Evolutionary conservation across 176 grass and related monocot genomes (phyloP).

Genomic region (Avena insularis): DNA sequence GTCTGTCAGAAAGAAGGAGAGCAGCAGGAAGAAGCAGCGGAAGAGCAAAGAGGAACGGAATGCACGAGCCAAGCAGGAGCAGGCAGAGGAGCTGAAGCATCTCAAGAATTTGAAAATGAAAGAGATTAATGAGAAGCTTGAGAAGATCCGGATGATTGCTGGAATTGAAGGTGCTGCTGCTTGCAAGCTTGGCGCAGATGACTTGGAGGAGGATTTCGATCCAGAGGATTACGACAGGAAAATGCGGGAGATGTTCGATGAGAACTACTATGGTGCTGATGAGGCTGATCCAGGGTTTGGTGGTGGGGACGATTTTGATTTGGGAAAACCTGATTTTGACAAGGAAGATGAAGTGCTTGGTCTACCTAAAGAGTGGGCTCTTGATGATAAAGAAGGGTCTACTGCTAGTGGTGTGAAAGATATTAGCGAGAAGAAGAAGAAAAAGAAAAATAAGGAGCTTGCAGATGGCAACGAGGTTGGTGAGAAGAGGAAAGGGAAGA

Average conservation of each 20-base stretch:
- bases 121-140: conserved; percentile 90
- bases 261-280: conserved; percentile 69
- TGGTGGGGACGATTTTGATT: conserved; percentile 57
- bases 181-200: conserved; percentile 72
- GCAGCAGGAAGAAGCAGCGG: conserved; percentile 78
- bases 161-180: conserved; percentile 56
- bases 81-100: conserved; percentile 84
- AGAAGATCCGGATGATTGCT: conserved; percentile 69
- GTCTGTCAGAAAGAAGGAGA: conserved; percentile 95
- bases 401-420: conserved; percentile 40
- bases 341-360: conserved; percentile 93
- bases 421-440: conserved; percentile 41
- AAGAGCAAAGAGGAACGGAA: conserved; percentile 94
- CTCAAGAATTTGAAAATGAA: conserved; percentile 98
- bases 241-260: conserved; percentile 79
- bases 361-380: conserved; percentile 61
- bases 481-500: conserved; percentile 57
- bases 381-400: conserved; percentile 49
- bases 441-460: conserved; percentile 42
- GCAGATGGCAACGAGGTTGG: conserved; percentile 26
- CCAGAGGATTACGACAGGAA: conserved; percentile 87
- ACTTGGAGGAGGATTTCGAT: conserved; percentile 94
- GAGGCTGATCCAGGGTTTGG: conserved; percentile 80
- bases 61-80: conserved; percentile 63
- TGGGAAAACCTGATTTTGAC: conserved; percentile 81